Percentiles rank a stretch among this genome's conserved stretches.
Evolutionary conservation across 2,329 filamentous ascomycete genomes (phyloP).

Genomic region (Didymella arachidicola): DNA sequence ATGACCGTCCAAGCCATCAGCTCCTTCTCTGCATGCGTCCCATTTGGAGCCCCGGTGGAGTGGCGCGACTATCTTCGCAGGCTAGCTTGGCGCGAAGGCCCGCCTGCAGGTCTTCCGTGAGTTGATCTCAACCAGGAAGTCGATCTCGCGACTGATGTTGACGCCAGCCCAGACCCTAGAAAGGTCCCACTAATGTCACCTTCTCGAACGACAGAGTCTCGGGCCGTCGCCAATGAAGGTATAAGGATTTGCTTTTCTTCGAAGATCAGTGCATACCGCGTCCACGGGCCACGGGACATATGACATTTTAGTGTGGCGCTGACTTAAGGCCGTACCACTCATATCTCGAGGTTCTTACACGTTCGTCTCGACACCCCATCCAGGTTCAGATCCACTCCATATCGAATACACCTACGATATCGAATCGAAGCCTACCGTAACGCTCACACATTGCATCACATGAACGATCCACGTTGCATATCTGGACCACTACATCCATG

Average conservation of each 20-base stretch:
- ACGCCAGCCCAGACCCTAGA: slow-evolving; percentile 12
- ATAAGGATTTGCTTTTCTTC: slow-evolving; percentile 13
- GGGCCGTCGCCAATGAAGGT: background rate
- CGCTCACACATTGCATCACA: background rate
- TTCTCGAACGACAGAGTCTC: slow-evolving; percentile 5
- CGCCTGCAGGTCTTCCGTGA: slow-evolving; percentile 1
- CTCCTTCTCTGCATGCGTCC: background rate
- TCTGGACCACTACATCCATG: slow-evolving; percentile 9
- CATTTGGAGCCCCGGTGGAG: slow-evolving; percentile 1
- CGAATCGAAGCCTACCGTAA: background rate
- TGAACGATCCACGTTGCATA: slow-evolving; percentile 7
- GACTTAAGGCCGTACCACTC: slow-evolving; percentile 4
- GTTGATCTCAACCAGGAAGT: slow-evolving; percentile 1
- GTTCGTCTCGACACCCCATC: background rate
- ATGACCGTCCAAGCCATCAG: background rate
- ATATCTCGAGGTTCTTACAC: background rate
- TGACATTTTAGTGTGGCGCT: background rate
- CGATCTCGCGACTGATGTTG: slow-evolving; percentile 8
- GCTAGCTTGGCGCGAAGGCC: slow-evolving; percentile 6
- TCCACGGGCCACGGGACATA: background rate
- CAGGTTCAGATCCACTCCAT: background rate
- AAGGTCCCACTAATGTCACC: slow-evolving; percentile 2
- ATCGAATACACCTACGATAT: background rate
- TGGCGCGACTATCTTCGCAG: slow-evolving; percentile 6
- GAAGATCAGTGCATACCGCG: background rate